Evolutionary conservation across 495 filamentous ascomycete genomes (phyloP).

Genomic region (Xanthoparmelia taractica): DNA sequence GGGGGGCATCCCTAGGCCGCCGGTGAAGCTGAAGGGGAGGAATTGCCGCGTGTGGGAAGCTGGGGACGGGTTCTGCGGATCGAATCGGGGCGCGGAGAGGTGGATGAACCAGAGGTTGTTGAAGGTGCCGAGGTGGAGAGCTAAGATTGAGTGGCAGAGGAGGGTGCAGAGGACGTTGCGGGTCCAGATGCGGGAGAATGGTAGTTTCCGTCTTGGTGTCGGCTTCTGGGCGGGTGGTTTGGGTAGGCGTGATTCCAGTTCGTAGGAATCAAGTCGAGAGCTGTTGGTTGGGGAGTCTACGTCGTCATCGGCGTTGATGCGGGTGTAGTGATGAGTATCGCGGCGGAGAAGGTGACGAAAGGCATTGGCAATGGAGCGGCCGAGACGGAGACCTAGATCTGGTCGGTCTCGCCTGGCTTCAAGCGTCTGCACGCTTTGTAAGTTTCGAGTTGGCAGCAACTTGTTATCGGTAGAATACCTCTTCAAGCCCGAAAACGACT

Average conservation of each 20-base stretch:
- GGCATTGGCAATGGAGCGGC: slow-evolving; percentile 14
- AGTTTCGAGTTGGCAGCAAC: slow-evolving; percentile 17
- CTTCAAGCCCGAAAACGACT: slow-evolving; percentile 53
- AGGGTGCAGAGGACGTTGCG: slow-evolving; percentile 65
- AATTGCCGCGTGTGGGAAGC: slow-evolving; percentile 33
- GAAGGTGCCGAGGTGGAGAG: slow-evolving; percentile 74
- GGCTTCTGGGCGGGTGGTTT: not conserved
- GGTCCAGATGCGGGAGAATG: slow-evolving; percentile 73
- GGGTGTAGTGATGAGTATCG: slow-evolving; percentile 12
- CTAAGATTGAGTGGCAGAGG: slow-evolving; percentile 59
- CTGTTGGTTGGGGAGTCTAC: not conserved
- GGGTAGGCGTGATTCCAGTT: slow-evolving; percentile 16
- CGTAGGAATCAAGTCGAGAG: slow-evolving; percentile 15
- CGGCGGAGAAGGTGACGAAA: slow-evolving; percentile 7
- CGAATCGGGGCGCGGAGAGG: slow-evolving; percentile 69
- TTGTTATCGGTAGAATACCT: slow-evolving; percentile 35
- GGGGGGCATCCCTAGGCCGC: slow-evolving; percentile 69
- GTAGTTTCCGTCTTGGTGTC: slow-evolving; percentile 38
- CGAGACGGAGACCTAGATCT: slow-evolving; percentile 42
- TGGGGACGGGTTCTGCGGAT: slow-evolving; percentile 39
- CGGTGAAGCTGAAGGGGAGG: slow-evolving; percentile 67
- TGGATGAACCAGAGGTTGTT: slow-evolving; percentile 80
- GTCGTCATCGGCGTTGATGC: slow-evolving; percentile 16
- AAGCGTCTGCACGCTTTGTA: slow-evolving; percentile 45
- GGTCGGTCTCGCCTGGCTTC: slow-evolving; percentile 31